phyloP scores from a whole-genome alignment of 2,329 filamentous ascomycete species.

The Monilinia laxa region DNA sequence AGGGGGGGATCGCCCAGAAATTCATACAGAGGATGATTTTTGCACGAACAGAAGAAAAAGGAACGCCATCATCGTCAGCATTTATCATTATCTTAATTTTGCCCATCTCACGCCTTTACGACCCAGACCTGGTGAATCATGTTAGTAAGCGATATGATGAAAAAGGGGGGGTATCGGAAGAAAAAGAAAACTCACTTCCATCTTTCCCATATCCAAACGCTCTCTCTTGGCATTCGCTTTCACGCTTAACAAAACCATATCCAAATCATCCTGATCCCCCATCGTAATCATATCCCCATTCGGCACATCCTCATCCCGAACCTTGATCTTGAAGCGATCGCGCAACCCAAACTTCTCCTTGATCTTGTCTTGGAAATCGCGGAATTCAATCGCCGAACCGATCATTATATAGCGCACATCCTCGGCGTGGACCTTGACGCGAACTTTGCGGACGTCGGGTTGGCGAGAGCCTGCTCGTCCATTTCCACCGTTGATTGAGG shows the following conservation, averaged over 20 bases:
- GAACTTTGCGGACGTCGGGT: conserved; percentile 72
- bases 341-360: conserved; percentile 81
- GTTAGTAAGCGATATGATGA: conserved; percentile 25
- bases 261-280: conserved; percentile 93
- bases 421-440: conserved; percentile 87
- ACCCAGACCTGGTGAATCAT: conserved; percentile 35
- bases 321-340: conserved; percentile 82
- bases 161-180: background rate
- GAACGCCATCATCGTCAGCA: conserved; percentile 18
- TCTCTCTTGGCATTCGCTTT: conserved; percentile 70
- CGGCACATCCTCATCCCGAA: conserved; percentile 73
- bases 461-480: conserved; percentile 57
- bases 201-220: conserved; percentile 80
- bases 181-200: conserved; percentile 74
- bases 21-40: background rate
- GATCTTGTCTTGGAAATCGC: conserved; percentile 75
- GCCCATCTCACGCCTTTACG: conserved; percentile 5
- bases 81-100: conserved; percentile 18
- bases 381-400: conserved; percentile 67
- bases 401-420: conserved; percentile 95
- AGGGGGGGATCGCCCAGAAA: background rate
- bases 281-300: conserved; percentile 93
- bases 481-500: conserved; percentile 25
- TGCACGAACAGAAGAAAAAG: background rate
- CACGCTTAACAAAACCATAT: conserved; percentile 75